A percentile compares a stretch with the other conserved stretches of the same genome.
Conservation (phyloP, 2,329 filamentous ascomycete species). For the Zalaria obscura region DNA sequence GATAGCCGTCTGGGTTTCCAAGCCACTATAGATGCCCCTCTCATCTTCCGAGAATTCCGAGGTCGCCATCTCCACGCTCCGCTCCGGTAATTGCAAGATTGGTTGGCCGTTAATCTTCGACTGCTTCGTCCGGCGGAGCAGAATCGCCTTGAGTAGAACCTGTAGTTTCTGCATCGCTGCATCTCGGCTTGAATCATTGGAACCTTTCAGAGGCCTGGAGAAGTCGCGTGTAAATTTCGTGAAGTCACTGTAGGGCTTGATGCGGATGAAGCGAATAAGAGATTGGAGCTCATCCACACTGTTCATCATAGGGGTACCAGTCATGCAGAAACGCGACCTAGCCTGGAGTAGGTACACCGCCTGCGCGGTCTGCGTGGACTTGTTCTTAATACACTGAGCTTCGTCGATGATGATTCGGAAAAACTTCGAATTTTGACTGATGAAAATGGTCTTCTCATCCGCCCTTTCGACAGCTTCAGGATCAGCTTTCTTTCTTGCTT, state of each 20-base stretch:
- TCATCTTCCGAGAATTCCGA: conserved; percentile 56
- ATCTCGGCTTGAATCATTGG: conserved; percentile 13
- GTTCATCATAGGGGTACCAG: conserved; percentile 84
- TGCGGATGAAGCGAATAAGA: conserved; percentile 61
- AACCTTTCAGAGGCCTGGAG: conserved; percentile 35
- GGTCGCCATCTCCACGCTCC: conserved; percentile 46
- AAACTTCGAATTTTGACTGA: conserved; percentile 45
- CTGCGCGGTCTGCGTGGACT: conserved; percentile 44
- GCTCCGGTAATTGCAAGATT: conserved; percentile 52
- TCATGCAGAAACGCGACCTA: conserved; percentile 57
- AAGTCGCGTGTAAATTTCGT: conserved; percentile 48
- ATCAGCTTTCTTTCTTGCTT: conserved; percentile 34
- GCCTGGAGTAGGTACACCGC: conserved; percentile 46
- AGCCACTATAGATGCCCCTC: conserved; percentile 45
- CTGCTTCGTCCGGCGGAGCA: conserved; percentile 70
- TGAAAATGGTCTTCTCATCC: conserved; percentile 17
- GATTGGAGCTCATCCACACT: conserved; percentile 64
- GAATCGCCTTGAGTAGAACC: conserved; percentile 61
- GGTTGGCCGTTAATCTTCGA: conserved; percentile 68
- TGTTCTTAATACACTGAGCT: conserved; percentile 70
- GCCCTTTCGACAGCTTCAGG: conserved; percentile 20
- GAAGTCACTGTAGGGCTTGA: conserved; percentile 58
- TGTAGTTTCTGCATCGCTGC: conserved; percentile 59
- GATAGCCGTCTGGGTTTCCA: conserved; percentile 53
- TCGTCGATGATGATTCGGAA: conserved; percentile 63